Conservation (phyloP, 352 stramenopile species). For the Globisporangium paroecandrum region DNA sequence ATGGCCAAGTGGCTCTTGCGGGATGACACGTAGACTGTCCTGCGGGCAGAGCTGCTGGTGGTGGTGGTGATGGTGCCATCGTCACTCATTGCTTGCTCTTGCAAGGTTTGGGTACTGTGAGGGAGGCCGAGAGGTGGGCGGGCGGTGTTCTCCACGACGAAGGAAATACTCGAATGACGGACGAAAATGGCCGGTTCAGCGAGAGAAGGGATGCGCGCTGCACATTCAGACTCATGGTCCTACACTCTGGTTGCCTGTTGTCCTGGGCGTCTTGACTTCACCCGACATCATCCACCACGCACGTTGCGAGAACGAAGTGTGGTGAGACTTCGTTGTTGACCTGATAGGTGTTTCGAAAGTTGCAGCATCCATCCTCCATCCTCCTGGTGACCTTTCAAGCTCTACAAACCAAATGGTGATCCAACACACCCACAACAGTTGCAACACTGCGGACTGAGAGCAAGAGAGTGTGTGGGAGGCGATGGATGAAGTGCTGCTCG, state of each 20-base stretch:
- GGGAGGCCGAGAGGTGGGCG: too few relatives aligned
- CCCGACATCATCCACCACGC: not conserved
- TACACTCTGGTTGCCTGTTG: too few relatives aligned
- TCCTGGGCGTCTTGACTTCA: not conserved
- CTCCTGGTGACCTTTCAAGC: not conserved
- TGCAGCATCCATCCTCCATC: not conserved
- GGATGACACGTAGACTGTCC: slow-evolving; percentile 79
- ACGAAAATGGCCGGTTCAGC: not conserved
- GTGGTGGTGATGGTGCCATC: not conserved
- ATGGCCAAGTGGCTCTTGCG: slow-evolving; percentile 88
- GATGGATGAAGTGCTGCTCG: slow-evolving; percentile 45
- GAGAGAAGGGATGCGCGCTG: not conserved
- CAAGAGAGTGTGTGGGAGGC: not conserved
- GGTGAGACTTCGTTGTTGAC: not conserved
- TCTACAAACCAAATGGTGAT: not conserved
- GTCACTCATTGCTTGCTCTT: not conserved
- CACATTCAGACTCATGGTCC: not conserved
- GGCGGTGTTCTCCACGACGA: not conserved
- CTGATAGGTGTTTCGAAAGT: not conserved
- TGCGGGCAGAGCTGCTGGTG: slow-evolving; percentile 13
- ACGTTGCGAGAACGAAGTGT: not conserved
- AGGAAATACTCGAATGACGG: not conserved
- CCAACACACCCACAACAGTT: not conserved
- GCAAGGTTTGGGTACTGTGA: not conserved
- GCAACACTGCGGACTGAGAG: too few relatives aligned